These are phyloP conservation scores for Asterella californica DNA, from an alignment of 225 moss, liverwort and hornwort species.

Conservation along the genomic window DNA sequence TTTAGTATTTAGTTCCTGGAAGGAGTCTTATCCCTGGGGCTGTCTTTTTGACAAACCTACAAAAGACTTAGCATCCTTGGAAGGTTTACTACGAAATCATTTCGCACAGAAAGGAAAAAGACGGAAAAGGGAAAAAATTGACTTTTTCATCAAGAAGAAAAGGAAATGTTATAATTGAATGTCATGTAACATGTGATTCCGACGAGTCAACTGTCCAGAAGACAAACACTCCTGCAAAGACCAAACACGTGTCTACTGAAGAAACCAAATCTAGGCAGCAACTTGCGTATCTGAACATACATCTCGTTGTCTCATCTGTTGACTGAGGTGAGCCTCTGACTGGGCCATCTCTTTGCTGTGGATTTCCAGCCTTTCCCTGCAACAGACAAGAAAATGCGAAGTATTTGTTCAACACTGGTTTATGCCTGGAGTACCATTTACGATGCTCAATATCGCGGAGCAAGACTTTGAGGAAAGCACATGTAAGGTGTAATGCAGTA, in stretches of 20 bases:
- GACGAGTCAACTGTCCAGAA: neutral
- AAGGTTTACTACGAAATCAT: too few relatives aligned
- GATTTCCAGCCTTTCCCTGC: conserved; percentile 61
- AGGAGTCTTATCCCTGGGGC: too few relatives aligned
- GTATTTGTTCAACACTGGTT: neutral
- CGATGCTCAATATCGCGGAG: neutral
- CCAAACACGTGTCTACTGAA: neutral
- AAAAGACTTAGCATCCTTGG: too few relatives aligned
- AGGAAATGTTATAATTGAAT: too few relatives aligned
- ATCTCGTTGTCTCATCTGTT: conserved; percentile 65
- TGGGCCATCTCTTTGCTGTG: conserved; percentile 70
- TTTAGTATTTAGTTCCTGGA: too few relatives aligned
- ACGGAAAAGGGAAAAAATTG: too few relatives aligned
- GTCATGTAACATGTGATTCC: neutral
- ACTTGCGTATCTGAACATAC: conserved; percentile 45
- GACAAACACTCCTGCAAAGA: neutral
- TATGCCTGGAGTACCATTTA: neutral
- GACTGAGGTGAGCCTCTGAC: conserved; percentile 48
- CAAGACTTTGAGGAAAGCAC: neutral
- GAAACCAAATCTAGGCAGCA: too few relatives aligned
- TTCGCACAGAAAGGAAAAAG: too few relatives aligned
- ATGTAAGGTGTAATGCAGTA: neutral
- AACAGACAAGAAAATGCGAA: neutral
- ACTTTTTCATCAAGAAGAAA: too few relatives aligned
- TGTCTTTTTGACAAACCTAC: too few relatives aligned